Conservation (phyloP, 2,329 filamentous ascomycete species). For the Colletotrichum endophyticum region DNA sequence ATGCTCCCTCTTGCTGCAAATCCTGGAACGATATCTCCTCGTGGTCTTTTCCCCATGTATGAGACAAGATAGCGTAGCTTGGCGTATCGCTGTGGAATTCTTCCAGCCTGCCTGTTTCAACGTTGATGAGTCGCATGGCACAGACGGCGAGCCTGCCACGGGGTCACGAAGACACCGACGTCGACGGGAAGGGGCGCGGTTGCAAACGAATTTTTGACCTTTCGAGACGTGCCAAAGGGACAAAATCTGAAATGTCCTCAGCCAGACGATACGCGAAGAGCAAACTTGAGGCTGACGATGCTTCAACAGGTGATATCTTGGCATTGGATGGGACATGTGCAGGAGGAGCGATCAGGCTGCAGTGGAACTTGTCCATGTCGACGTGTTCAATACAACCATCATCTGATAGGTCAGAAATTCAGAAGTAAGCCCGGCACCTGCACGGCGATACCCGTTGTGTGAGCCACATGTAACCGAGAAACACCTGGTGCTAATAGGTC, state of each 20-base stretch:
- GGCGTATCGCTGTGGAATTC: not conserved
- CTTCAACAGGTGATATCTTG: accelerated
- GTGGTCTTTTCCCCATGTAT: not conserved
- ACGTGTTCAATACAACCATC: accelerated
- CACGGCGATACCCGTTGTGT: not conserved
- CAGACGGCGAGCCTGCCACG: accelerated
- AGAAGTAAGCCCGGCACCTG: not conserved
- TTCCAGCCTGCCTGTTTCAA: not conserved
- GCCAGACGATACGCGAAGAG: not conserved
- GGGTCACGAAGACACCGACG: accelerated
- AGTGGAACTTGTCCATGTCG: not conserved
- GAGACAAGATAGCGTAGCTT: not conserved
- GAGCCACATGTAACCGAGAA: not conserved
- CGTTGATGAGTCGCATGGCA: not conserved
- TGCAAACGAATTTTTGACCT: not conserved
- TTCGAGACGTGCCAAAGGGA: not conserved
- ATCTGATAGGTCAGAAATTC: not conserved
- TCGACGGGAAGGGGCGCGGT: accelerated
- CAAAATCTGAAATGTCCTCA: too few species aligned
- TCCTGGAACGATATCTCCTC: not conserved
- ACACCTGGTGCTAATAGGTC: not conserved
- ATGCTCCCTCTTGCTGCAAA: not conserved
- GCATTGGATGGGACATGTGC: not conserved
- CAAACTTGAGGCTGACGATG: not conserved
- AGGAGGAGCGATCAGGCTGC: not conserved